These are phyloP conservation scores for Silene coronaria DNA, from an alignment of 179 eudicot species.

Conservation along the genomic window DNA sequence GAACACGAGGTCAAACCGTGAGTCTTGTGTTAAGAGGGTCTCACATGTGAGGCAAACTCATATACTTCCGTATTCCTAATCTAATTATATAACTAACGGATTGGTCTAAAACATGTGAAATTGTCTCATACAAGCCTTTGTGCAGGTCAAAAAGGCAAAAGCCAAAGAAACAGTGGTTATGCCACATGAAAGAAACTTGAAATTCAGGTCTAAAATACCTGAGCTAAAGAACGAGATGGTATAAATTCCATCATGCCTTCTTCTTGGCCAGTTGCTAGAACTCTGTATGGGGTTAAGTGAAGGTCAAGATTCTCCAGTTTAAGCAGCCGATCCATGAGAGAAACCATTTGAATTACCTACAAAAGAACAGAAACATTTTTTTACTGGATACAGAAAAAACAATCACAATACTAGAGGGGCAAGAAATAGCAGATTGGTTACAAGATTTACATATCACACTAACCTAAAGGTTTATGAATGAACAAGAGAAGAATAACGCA, in stretches of 20 bases:
- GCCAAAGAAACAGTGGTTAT: not conserved
- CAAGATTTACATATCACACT: not conserved
- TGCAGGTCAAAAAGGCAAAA: not conserved
- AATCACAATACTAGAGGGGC: constrained; percentile 8
- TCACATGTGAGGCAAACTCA: too few species aligned
- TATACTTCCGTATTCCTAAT: not conserved
- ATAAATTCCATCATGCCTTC: constrained; percentile 99
- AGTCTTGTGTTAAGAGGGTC: too few species aligned
- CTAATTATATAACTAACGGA: too few species aligned
- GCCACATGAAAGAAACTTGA: not conserved
- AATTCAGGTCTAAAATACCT: constrained; percentile 37
- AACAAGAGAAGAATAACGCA: constrained; percentile 21
- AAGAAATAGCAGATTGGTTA: constrained; percentile 14
- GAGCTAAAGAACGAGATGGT: constrained; percentile 91
- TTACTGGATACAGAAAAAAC: constrained; percentile 17
- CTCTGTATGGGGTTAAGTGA: constrained; percentile 88
- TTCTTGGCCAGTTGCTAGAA: constrained; percentile 92
- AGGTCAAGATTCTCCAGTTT: constrained; percentile 96
- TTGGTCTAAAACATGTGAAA: too few species aligned
- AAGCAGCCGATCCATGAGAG: constrained; percentile 94
- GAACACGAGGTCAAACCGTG: not conserved
- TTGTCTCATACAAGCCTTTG: too few species aligned
- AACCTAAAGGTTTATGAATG: constrained; percentile 11
- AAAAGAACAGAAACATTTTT: not conserved
- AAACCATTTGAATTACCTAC: constrained; percentile 94